Conservation (phyloP, 2,329 filamentous ascomycete genomes). For the Colletotrichum liriopes region DNA sequence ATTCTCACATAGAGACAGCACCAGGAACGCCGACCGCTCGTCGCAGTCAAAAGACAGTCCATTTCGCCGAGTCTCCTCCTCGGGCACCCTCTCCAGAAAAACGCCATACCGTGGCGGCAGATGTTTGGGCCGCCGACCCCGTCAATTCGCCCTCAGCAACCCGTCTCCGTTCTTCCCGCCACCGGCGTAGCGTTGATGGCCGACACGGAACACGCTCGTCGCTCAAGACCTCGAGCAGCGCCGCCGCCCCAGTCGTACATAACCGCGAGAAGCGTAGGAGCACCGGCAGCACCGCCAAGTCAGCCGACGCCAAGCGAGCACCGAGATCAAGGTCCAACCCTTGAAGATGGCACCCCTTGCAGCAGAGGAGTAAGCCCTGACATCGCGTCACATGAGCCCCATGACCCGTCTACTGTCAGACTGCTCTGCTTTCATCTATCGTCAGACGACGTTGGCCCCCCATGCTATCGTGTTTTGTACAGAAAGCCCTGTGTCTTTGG, state of each 20-base stretch:
- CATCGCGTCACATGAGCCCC: slow-evolving; percentile 18
- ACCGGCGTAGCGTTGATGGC: slow-evolving; percentile 26
- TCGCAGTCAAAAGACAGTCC: slow-evolving; percentile 41
- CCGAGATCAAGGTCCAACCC: slow-evolving; percentile 29
- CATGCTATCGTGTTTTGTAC: slow-evolving; percentile 16
- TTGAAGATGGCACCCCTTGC: slow-evolving; percentile 14
- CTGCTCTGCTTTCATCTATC: slow-evolving; percentile 2
- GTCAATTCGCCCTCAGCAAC: background rate
- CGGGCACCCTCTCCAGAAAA: slow-evolving; percentile 17
- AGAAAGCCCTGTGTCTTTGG: slow-evolving; percentile 9
- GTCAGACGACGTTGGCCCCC: slow-evolving; percentile 1
- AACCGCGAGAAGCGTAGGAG: slow-evolving; percentile 33
- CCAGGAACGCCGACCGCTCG: slow-evolving; percentile 30
- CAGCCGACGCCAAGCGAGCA: slow-evolving; percentile 31
- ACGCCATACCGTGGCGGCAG: background rate
- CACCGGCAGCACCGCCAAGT: slow-evolving; percentile 15
- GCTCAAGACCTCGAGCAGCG: slow-evolving; percentile 19
- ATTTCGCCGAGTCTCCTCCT: slow-evolving; percentile 37
- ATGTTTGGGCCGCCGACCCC: slow-evolving; percentile 2
- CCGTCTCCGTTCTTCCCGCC: slow-evolving; percentile 21
- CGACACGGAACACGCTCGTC: slow-evolving; percentile 10
- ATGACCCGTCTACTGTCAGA: slow-evolving; percentile 8
- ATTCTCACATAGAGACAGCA: background rate
- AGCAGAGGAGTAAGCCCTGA: background rate
- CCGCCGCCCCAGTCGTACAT: background rate